Base-by-base conservation (phyloP, 78 protist genomes). In the Dictyostelium intermedium region DNA sequence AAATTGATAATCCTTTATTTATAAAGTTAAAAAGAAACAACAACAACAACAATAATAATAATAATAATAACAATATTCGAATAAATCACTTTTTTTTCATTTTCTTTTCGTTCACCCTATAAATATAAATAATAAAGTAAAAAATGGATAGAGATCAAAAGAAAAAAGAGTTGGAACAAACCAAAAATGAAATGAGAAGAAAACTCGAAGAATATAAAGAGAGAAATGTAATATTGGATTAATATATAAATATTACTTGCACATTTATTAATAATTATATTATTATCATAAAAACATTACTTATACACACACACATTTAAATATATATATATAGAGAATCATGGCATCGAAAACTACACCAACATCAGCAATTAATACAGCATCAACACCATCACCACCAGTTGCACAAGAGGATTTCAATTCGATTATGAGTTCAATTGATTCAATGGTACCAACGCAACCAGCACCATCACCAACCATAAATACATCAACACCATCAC, bases 131-230 rank as follows among this genome's bases (percentile, higher is more conserved):
- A 45, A 25, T 0, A n/a, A 20, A 47, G 25, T 7, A 39, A 27
- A 78, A 79, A 45, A 39, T 83, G 91, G 91, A 91, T 83, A 53
- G 78, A 34, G 84, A 91, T 63, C 86, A 76, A 45, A 92, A 91
- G 32, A 84, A 92, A 61, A 82, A 92, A 30, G 96, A 92, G 78
- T 83, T 92, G 50, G 96, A 92, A 14, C 79, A 72, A 34, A 32
- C 79, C 35, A 72, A 72, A 34, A 72, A 72, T 72, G 87, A 92
- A n/a, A 92, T 66, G 91, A 92, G 78, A 53, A 79, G 85, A 83
- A 92, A 73, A 10, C 37, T 92, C 43, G 96, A 80, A 20, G 91
- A 76, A 16, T 76, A 60, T 35, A 79, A 80, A 76, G 85, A 76
- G 80, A 73, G 53, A 72, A 76, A 45, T 50, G 94, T 81, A 35